These are phyloP conservation scores for Domatiomyces globalis DNA, from an alignment of 2,329 filamentous ascomycete genomes.

Conservation along the genomic window DNA sequence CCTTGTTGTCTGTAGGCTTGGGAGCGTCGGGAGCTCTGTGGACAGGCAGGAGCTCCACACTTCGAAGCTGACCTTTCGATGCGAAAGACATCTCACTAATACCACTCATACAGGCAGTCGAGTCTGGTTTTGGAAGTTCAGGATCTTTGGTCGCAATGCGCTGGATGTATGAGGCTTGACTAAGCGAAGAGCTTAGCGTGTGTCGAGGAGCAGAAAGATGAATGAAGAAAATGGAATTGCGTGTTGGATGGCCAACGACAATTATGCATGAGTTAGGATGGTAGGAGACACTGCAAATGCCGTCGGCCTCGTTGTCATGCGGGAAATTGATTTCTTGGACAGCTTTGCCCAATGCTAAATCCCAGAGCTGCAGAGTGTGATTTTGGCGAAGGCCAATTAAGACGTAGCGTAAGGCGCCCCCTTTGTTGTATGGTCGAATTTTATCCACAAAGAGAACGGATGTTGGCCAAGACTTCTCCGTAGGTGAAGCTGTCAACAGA, in stretches of 20 bases:
- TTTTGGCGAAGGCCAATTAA: constrained; percentile 98
- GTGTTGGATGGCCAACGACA: constrained; percentile 84
- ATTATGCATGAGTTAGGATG: constrained; percentile 87
- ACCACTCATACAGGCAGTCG: constrained; percentile 93
- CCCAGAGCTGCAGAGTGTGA: constrained; percentile 95
- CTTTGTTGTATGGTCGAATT: constrained; percentile 80
- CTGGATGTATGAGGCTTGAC: constrained; percentile 77
- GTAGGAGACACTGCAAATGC: constrained; percentile 94
- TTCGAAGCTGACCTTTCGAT: constrained; percentile 73
- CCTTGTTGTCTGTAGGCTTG: constrained; percentile 47
- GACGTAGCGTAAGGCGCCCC: constrained; percentile 81
- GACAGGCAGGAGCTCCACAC: constrained; percentile 71
- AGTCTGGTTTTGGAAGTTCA: constrained; percentile 69
- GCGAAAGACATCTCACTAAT: constrained; percentile 89
- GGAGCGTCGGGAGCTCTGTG: constrained; percentile 38
- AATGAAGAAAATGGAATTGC: constrained; percentile 95
- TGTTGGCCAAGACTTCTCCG: constrained; percentile 92
- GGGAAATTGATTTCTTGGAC: constrained; percentile 96
- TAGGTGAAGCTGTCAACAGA: constrained; percentile 69
- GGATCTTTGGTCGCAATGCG: constrained; percentile 59
- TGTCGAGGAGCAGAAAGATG: constrained; percentile 92
- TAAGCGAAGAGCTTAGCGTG: constrained; percentile 55
- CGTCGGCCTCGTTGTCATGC: constrained; percentile 88
- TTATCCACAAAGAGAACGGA: constrained; percentile 95
- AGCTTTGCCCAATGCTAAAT: constrained; percentile 83